phyloP scores from a whole-genome alignment of 2,329 filamentous ascomycete genomes.

The Dryadomyces sulphureus region DNA sequence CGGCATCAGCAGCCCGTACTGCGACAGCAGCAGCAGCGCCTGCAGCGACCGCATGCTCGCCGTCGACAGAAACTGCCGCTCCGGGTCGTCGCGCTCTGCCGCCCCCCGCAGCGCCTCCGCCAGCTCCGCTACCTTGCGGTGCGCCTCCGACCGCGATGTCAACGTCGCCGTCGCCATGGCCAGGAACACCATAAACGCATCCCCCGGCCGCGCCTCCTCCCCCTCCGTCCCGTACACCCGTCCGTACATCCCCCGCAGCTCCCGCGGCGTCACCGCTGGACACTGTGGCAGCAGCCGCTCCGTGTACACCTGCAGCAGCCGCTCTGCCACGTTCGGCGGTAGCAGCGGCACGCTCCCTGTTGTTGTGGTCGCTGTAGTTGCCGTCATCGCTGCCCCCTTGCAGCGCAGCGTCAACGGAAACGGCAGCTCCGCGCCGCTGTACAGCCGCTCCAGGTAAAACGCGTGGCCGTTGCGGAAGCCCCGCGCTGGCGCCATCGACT shows the following conservation, averaged over 20 bases:
- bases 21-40: not conserved
- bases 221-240: not conserved
- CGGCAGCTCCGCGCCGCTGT: not conserved
- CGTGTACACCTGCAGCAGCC: slow-evolving; percentile 1
- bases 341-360: not conserved
- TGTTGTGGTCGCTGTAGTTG: not conserved
- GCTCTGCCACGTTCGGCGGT: not conserved
- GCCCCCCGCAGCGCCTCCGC: not conserved
- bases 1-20: slow-evolving; percentile 1
- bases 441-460: not conserved
- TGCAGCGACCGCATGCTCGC: not conserved
- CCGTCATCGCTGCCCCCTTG: not conserved
- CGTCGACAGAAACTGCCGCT: not conserved
- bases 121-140: not conserved
- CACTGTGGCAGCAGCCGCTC: slow-evolving; percentile 1
- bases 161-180: not conserved
- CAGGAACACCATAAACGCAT: not conserved
- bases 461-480: not conserved
- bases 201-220: not conserved
- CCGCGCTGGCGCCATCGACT: not conserved
- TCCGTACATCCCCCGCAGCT: not conserved
- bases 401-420: not conserved
- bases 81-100: not conserved
- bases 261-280: not conserved
- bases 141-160: slow-evolving; percentile 1